These are phyloP conservation scores for Cyclocybe cylindracea DNA, from an alignment of 768 basidiomycete genomes.

Conservation along the genomic window DNA sequence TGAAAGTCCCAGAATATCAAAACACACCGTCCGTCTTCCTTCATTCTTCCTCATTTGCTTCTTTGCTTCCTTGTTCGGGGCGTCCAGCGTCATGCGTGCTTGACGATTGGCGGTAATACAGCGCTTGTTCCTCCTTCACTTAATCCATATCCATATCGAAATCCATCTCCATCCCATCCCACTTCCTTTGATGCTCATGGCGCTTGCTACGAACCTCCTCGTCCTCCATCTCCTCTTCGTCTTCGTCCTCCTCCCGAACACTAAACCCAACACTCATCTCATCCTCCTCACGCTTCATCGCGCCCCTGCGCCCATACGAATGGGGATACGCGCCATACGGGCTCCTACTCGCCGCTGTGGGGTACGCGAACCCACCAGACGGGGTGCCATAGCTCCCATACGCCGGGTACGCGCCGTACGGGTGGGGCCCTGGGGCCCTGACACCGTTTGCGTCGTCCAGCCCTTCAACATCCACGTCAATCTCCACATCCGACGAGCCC, in stretches of 20 bases:
- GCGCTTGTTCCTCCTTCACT: constrained; percentile 8
- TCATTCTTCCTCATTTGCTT: background rate
- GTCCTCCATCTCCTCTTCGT: constrained; percentile 26
- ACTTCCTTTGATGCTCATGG: constrained; percentile 45
- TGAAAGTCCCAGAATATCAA: background rate
- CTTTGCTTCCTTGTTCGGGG: background rate
- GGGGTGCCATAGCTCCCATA: constrained; percentile 3
- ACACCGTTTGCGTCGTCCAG: constrained; percentile 13
- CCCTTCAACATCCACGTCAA: constrained; percentile 16
- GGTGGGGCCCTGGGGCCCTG: background rate
- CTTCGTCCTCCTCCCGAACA: constrained; percentile 50
- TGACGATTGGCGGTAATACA: background rate
- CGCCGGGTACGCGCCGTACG: background rate
- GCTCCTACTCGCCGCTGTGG: constrained; percentile 1
- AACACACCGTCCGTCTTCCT: background rate
- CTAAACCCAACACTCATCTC: constrained; percentile 42
- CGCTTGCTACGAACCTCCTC: background rate
- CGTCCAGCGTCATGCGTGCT: background rate
- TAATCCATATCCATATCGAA: constrained; percentile 70
- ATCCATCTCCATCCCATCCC: constrained; percentile 59
- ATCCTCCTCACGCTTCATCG: constrained; percentile 45
- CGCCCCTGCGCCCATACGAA: constrained; percentile 21
- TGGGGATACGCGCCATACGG: constrained; percentile 2
- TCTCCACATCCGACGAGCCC: constrained; percentile 9
- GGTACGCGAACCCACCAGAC: constrained; percentile 3